These are phyloP conservation scores for Coccomyxa sp. DNA, from an alignment of 139 green algal species.

Conservation along the genomic window DNA sequence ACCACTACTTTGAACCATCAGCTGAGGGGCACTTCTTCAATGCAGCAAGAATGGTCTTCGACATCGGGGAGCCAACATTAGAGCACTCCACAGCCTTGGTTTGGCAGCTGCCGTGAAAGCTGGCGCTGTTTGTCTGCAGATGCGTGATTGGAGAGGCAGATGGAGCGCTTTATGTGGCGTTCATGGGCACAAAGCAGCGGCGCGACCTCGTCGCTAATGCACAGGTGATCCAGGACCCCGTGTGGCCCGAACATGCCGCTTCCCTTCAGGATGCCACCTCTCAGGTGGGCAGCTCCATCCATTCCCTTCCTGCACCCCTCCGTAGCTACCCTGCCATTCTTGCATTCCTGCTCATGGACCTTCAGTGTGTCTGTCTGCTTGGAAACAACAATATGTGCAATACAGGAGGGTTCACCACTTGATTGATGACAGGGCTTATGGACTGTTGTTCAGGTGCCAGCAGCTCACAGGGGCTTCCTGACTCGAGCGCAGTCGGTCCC, in stretches of 20 bases:
- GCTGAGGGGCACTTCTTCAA: neutral
- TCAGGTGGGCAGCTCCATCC: neutral
- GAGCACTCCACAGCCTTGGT: neutral
- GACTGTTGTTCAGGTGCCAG: neutral
- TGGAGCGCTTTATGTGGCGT: conserved; percentile 50
- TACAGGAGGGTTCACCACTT: too few relatives aligned
- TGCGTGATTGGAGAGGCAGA: conserved; percentile 53
- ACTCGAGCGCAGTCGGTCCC: conserved; percentile 37
- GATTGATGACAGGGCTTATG: too few relatives aligned
- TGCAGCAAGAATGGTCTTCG: neutral
- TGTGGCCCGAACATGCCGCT: conserved; percentile 39
- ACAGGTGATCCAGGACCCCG: conserved; percentile 30
- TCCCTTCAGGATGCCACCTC: neutral
- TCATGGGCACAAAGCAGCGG: conserved; percentile 69
- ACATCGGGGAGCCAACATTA: neutral
- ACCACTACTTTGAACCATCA: neutral
- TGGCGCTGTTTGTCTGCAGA: conserved; percentile 16
- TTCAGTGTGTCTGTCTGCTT: neutral
- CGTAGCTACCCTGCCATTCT: neutral
- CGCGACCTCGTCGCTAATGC: conserved; percentile 53
- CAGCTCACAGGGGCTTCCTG: conserved; percentile 63
- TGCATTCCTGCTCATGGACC: neutral
- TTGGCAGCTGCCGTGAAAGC: neutral
- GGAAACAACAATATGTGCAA: neutral
- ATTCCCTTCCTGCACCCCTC: too few relatives aligned